A percentile compares a stretch with the other conserved stretches of the same genome.
Conservation (phyloP, 495 filamentous ascomycete genomes). For the Cercophora newfieldiana region DNA sequence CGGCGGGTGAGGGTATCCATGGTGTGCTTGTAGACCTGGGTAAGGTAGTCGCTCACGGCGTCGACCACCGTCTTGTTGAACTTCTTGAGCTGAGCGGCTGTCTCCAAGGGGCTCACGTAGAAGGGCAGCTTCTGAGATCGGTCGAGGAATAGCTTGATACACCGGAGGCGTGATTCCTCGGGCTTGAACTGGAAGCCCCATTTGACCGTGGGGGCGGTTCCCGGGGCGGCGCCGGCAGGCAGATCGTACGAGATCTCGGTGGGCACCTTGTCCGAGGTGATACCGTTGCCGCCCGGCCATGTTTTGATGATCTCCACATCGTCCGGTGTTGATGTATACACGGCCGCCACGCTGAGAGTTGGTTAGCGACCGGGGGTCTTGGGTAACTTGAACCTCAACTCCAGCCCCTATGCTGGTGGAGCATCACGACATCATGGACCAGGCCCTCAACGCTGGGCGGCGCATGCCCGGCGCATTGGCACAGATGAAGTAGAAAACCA, state of each 20-base stretch:
- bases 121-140: slow-evolving; percentile 73
- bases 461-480: neutral
- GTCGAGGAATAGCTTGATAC: slow-evolving; percentile 79
- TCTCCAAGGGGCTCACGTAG: slow-evolving; percentile 74
- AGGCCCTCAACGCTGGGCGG: neutral
- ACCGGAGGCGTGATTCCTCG: slow-evolving; percentile 70
- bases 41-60: slow-evolving; percentile 67
- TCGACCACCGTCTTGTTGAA: slow-evolving; percentile 61
- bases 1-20: slow-evolving; percentile 69
- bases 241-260: slow-evolving; percentile 60
- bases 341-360: slow-evolving; percentile 63
- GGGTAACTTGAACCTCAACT: neutral
- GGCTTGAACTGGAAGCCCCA: slow-evolving; percentile 81
- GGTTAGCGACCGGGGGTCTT: neutral
- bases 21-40: slow-evolving; percentile 69
- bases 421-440: neutral
- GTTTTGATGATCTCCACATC: slow-evolving; percentile 80
- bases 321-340: slow-evolving; percentile 72
- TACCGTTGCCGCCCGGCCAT: slow-evolving; percentile 75
- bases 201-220: slow-evolving; percentile 48
- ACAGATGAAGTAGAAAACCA: neutral
- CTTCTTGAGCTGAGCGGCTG: slow-evolving; percentile 68
- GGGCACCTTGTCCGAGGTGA: slow-evolving; percentile 68
- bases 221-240: slow-evolving; percentile 38
- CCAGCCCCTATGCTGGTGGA: neutral